Percentiles rank a stretch among this genome's conserved stretches.
Conservation (phyloP, 768 basidiomycete species). For the Russula foetens region DNA sequence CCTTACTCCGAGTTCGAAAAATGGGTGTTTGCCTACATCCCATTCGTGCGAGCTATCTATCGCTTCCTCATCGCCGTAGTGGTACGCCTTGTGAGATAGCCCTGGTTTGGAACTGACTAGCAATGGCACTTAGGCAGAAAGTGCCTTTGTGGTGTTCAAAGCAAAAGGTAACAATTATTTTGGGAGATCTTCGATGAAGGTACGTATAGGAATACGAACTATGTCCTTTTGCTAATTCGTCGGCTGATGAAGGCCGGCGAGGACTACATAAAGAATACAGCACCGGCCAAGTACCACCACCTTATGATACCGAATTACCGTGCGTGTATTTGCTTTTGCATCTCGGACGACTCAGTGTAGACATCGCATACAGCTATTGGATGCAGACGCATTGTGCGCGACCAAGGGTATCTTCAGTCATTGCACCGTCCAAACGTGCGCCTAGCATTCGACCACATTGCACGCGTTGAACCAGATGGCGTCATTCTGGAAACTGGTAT, state of each 20-base stretch:
- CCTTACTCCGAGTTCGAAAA: constrained; percentile 36
- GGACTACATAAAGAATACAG: constrained; percentile 36
- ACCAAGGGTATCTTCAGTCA: constrained; percentile 47
- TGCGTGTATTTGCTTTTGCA: constrained; percentile 23
- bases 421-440: constrained; percentile 45
- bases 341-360: neutral
- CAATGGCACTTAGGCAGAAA: neutral
- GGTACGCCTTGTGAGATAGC: constrained; percentile 26
- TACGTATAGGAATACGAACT: neutral
- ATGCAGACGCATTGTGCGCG: constrained; percentile 54
- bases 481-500: constrained; percentile 35
- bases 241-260: constrained; percentile 28
- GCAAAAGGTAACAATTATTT: constrained; percentile 5
- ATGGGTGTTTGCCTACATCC: constrained; percentile 48
- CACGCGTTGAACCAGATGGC: constrained; percentile 39
- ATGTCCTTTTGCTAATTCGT: neutral
- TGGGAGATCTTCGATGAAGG: neutral
- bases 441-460: constrained; percentile 41
- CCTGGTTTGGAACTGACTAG: neutral
- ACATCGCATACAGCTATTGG: constrained; percentile 35
- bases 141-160: neutral
- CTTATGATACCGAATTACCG: constrained; percentile 44
- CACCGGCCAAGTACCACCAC: constrained; percentile 27
- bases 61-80: constrained; percentile 38
- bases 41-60: constrained; percentile 38